Evolutionary conservation across 768 basidiomycete genomes (phyloP).

Genomic region (Hydnomerulius pinastri): DNA sequence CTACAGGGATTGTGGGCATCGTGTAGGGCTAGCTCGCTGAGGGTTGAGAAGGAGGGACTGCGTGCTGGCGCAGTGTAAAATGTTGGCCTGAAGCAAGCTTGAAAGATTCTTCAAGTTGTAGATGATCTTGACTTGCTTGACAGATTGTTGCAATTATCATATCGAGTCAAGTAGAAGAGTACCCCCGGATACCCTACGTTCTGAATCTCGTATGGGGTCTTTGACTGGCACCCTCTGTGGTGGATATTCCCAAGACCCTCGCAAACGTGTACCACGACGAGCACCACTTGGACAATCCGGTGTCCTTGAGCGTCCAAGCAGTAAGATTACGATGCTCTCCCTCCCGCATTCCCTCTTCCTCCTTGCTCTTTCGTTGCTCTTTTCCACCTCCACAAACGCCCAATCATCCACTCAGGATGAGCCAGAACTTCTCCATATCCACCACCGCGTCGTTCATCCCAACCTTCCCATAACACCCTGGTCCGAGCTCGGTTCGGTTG

Average conservation of each 20-base stretch:
- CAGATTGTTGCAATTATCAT: constrained; percentile 3
- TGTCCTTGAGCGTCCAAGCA: no score
- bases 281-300: no score
- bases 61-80: neutral
- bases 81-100: neutral
- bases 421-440: constrained; percentile 14
- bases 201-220: neutral
- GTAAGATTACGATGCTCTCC: neutral
- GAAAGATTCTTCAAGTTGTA: neutral
- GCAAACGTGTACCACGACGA: constrained; percentile 6
- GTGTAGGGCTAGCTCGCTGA: constrained; percentile 1
- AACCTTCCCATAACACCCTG: constrained; percentile 26
- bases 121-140: no score
- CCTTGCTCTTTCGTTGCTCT: constrained; percentile 12
- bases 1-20: constrained; percentile 95
- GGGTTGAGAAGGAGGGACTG: neutral
- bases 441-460: constrained; percentile 36
- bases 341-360: constrained; percentile 5
- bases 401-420: constrained; percentile 2
- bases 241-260: neutral
- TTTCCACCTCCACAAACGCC: constrained; percentile 12
- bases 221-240: neutral
- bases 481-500: constrained; percentile 27
- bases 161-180: constrained; percentile 6
- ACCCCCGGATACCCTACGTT: constrained; percentile 22